phyloP scores from a whole-genome alignment of 768 basidiomycete species.

The Pholiota microspora region DNA sequence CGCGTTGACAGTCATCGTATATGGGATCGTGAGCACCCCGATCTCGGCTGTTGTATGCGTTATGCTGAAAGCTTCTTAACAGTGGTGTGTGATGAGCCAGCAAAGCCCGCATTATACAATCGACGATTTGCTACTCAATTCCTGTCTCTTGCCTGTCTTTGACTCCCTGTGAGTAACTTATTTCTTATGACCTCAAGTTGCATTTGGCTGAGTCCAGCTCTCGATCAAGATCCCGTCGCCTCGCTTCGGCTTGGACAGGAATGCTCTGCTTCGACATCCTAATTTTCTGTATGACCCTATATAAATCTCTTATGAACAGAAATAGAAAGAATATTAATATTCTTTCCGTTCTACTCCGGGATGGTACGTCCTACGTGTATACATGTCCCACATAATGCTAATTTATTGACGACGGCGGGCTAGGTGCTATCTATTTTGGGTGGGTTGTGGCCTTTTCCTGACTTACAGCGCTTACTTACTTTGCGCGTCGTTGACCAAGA shows the following conservation, averaged over 20 bases:
- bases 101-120: slow-evolving; percentile 3
- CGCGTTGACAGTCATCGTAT: slow-evolving; percentile 24
- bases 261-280: slow-evolving; percentile 38
- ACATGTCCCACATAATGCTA: neutral
- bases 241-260: slow-evolving; percentile 38
- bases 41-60: neutral
- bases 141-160: slow-evolving; percentile 23
- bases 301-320: slow-evolving; percentile 28
- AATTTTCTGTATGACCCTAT: slow-evolving; percentile 39
- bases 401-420: neutral
- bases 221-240: slow-evolving; percentile 17
- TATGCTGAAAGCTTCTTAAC: no score
- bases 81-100: slow-evolving; percentile 25
- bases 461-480: neutral
- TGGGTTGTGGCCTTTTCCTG: slow-evolving; percentile 6
- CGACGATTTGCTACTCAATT: slow-evolving; percentile 11
- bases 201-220: neutral
- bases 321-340: slow-evolving; percentile 22
- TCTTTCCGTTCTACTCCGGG: slow-evolving; percentile 35
- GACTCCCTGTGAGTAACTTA: slow-evolving; percentile 18
- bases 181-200: neutral
- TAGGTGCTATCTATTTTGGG: slow-evolving; percentile 44
- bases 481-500: slow-evolving; percentile 7
- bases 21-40: slow-evolving; percentile 24
- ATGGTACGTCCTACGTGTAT: slow-evolving; percentile 29